These are phyloP conservation scores for Saccharomyces paradoxus DNA, from an alignment of 805 yeast species.

Conservation along the genomic window DNA sequence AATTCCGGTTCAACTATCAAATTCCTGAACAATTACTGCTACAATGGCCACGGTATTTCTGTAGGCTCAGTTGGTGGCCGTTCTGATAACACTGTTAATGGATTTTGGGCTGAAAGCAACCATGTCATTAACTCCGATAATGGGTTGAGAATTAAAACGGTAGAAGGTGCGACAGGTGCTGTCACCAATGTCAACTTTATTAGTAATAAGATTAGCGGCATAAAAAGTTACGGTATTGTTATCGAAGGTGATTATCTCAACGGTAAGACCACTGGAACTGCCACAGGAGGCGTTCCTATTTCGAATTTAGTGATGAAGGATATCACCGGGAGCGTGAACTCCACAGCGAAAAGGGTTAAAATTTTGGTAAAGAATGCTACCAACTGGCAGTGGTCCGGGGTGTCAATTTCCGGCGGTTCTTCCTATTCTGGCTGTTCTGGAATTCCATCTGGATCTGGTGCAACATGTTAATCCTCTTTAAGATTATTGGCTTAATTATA, in stretches of 20 bases:
- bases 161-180: slow-evolving; percentile 10
- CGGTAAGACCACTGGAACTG: slow-evolving; percentile 9
- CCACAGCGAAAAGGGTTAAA: slow-evolving; percentile 7
- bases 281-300: slow-evolving; percentile 13
- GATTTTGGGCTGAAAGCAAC: slow-evolving; percentile 5
- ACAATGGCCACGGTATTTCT: slow-evolving; percentile 16
- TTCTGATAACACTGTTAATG: slow-evolving; percentile 6
- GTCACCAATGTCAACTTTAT: slow-evolving; percentile 8
- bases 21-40: slow-evolving; percentile 10
- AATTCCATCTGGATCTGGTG: slow-evolving; percentile 13
- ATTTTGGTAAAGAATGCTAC: slow-evolving; percentile 10
- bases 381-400: slow-evolving; percentile 7
- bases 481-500: neutral
- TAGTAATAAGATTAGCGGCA: slow-evolving; percentile 3
- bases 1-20: slow-evolving; percentile 11
- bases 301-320: slow-evolving; percentile 6
- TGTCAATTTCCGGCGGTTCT: slow-evolving; percentile 9
- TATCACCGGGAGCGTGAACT: slow-evolving; percentile 9
- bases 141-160: slow-evolving; percentile 13
- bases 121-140: slow-evolving; percentile 7
- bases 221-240: slow-evolving; percentile 10
- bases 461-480: slow-evolving; percentile 4
- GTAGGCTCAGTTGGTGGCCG: slow-evolving; percentile 16
- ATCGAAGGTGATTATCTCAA: slow-evolving; percentile 12
- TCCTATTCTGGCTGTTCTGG: slow-evolving; percentile 8